Base-by-base conservation (phyloP, 441 rosid species). In the Pelargonium citronellum region DNA sequence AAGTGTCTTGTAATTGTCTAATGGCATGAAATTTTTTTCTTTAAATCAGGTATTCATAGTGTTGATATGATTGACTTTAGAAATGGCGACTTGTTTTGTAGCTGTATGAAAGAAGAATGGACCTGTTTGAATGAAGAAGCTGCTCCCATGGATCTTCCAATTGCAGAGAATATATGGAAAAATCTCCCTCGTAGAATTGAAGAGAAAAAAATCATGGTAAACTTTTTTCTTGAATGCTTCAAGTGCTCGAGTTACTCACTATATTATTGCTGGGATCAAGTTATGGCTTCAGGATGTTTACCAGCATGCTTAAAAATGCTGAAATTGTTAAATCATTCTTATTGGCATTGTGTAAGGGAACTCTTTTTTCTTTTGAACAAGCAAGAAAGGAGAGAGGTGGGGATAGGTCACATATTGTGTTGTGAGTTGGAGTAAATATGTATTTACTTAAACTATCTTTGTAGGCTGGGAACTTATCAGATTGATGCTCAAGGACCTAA, bases 31-130 rank as follows among this genome's bases (percentile, higher is more conserved):
- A 12, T n/a, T 5, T 4, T 34, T 20, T 53, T 53, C 16, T 53
- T 0, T 53, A 22, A 22, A 22, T 53, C 60, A 53, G 24, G 24
- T 22, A 22, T 22, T 53, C 8, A 17, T 7, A 15, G 15, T 13
- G 15, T 53, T 53, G 17, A 5, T n/a, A 53, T n/a, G 17, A 53
- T 53, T 53, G 60, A 53, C 57, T 53, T 53, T 53, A n/a, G 39
- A 53, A 53, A 53, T 53, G 19, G 8, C 16, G 47, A 75, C 71
- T 20, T 69, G 67, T 76, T 67, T 65, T 78, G 67, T 81, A 95
- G 99, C 39, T 91, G 68, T 83, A 72, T 92, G 73, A 83, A 43
- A 76, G 87, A 87, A 71, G 98, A 95, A 83, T 92, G 99, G 98
- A 79, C 78, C 49, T 87, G 81, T 75, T 57, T 89, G 81, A 81